Evolutionary conservation across 345 rosid genomes (phyloP), one percentile per base, ranked within the genome.

Genomic region (Populus nigra): DNA sequence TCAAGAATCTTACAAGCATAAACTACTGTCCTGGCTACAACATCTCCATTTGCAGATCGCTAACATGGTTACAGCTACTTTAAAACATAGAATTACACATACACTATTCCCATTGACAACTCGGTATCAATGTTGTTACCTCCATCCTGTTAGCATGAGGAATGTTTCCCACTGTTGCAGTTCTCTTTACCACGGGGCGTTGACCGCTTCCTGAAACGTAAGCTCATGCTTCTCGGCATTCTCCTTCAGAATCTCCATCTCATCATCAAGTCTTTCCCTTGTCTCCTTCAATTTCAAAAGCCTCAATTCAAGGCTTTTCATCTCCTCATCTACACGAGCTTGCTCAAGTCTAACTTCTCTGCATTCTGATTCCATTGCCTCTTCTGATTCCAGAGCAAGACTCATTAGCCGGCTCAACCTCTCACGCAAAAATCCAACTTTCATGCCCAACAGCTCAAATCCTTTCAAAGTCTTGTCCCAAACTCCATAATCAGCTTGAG

Each of bases 391-490:
- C 7, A 35, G 25, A 0, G 86, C 79, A 17, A 89, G 72, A 65
- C 36, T 73, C 85, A 76, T 73, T 29, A 89, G 78, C 68, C 68
- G 41, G n/a, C 65, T 68, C 65, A 89, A 73, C 23, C 90, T 78
- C 73, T 77, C 74, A 18, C 77, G 85, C 57, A 83, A 63, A 73
- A 86, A 89, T 50, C 86, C 87, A 4, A 86, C 87, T 3, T 87
- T 83, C 84, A 80, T 89, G 67, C 92, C 89, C 77, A 87, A 76
- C 78, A 82, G 78, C 84, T 81, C 86, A 66, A 89, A 87, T n/a
- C 88, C 89, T 74, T 87, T 84, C 75, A 89, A 77, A 38, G 86
- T 89, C 68, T 74, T 83, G 68, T 81, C 85, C 92, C 90, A 87
- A 23, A 75, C 74, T 45, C 69, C 73, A n/a, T 80, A 89, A 75